A percentile compares a stretch with the other conserved stretches of the same genome.
phyloP scores from a whole-genome alignment of 75 land plant genomes.

The Azolla pinnata region DNA sequence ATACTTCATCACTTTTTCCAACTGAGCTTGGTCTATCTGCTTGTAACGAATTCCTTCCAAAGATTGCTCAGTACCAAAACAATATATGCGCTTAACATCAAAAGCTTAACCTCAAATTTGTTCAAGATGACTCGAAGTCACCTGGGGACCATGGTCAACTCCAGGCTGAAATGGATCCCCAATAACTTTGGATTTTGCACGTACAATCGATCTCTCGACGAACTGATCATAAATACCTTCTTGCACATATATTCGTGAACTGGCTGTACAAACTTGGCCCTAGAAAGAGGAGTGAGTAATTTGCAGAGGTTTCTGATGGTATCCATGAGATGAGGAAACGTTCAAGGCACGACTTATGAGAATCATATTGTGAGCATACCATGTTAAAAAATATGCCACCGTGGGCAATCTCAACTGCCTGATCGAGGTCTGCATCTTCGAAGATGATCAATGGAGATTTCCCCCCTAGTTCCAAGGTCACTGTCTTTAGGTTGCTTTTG shows the following conservation, averaged over 20 bases:
- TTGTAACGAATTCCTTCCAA: not conserved
- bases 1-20: slow-evolving; percentile 54
- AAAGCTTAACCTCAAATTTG: not conserved
- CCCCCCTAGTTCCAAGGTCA: slow-evolving; percentile 40
- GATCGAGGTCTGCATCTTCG: slow-evolving; percentile 32
- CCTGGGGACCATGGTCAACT: slow-evolving; percentile 24
- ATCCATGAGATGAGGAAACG: too few relatives aligned
- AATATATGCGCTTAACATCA: not conserved
- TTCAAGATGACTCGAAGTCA: not conserved
- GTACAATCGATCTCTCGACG: slow-evolving; percentile 10
- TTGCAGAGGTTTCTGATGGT: too few relatives aligned
- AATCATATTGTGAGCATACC: slow-evolving; percentile 21
- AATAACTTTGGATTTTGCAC: slow-evolving; percentile 8
- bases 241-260: slow-evolving; percentile 26
- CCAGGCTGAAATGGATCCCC: slow-evolving; percentile 21
- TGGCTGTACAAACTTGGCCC: slow-evolving; percentile 30
- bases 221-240: slow-evolving; percentile 22
- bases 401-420: slow-evolving; percentile 38
- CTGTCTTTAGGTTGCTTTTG: slow-evolving; percentile 35
- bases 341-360: too few relatives aligned
- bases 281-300: slow-evolving; percentile 1
- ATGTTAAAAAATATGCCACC: slow-evolving; percentile 75
- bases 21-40: slow-evolving; percentile 67
- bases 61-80: not conserved
- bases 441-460: slow-evolving; percentile 38